These are phyloP conservation scores for Plantago rigida DNA, from an alignment of 305 asterid species.

Conservation along the genomic window DNA sequence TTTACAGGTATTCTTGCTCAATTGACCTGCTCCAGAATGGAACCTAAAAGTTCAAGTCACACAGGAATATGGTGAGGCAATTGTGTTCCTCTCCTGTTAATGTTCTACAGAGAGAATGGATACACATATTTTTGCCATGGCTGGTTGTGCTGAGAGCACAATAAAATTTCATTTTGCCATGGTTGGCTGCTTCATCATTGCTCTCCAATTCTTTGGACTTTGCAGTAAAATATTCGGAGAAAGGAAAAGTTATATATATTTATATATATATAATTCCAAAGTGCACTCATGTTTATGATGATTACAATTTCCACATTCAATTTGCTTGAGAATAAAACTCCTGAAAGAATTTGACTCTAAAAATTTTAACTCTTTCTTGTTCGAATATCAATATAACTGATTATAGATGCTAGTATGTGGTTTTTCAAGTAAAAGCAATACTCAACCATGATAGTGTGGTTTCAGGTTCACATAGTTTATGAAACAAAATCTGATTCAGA, in stretches of 20 bases:
- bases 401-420: too few relatives aligned
- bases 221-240: slow-evolving; percentile 9
- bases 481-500: too few relatives aligned
- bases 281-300: not conserved
- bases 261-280: not conserved
- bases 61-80: slow-evolving; percentile 21
- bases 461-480: not conserved
- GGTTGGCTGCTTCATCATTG: slow-evolving; percentile 28
- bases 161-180: slow-evolving; percentile 32
- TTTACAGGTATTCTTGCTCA: slow-evolving; percentile 14
- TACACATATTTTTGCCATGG: slow-evolving; percentile 37
- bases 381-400: too few relatives aligned
- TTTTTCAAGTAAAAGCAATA: too few relatives aligned
- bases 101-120: slow-evolving; percentile 12
- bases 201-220: slow-evolving; percentile 20
- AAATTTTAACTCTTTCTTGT: too few relatives aligned
- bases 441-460: not conserved
- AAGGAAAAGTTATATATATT: not conserved
- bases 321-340: not conserved
- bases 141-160: slow-evolving; percentile 24
- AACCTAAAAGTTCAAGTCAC: slow-evolving; percentile 8
- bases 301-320: not conserved
- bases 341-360: too few relatives aligned
- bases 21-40: slow-evolving; percentile 13
- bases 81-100: slow-evolving; percentile 12